These are phyloP conservation scores for Penicillium steckii DNA, from an alignment of 495 filamentous ascomycete genomes.

Conservation along the genomic window DNA sequence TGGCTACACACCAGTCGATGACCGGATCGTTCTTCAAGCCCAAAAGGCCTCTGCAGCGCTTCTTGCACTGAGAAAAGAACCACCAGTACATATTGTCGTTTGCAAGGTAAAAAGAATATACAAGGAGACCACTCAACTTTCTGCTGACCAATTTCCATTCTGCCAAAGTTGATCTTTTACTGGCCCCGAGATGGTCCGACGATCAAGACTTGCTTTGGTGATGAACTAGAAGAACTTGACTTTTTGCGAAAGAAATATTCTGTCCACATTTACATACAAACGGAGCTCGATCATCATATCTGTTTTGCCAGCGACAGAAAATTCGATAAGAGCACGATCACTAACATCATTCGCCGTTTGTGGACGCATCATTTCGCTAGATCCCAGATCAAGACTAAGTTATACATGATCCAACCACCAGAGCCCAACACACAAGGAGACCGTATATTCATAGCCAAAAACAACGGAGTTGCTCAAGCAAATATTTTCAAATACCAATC, in stretches of 20 bases:
- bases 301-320: constrained; percentile 20
- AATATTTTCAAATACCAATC: not conserved
- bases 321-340: constrained; percentile 27
- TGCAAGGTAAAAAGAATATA: not conserved
- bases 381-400: constrained; percentile 26
- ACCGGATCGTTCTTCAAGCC: not conserved
- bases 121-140: not conserved
- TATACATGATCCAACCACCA: constrained; percentile 44
- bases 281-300: constrained; percentile 27
- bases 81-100: not conserved
- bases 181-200: constrained; percentile 44
- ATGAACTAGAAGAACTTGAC: constrained; percentile 47
- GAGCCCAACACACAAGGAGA: not conserved
- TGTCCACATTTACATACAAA: constrained; percentile 8
- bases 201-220: constrained; percentile 40
- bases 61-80: not conserved
- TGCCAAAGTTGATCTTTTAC: constrained; percentile 34
- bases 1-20: not conserved
- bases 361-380: constrained; percentile 35
- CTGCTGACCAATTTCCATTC: not conserved
- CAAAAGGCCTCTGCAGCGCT: not conserved
- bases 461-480: not conserved
- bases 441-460: not conserved
- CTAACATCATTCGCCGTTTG: constrained; percentile 31
- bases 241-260: constrained; percentile 31